These are phyloP conservation scores for Lodderomyces oxycetoniae DNA, from an alignment of 1,139 yeast genomes.

Conservation along the genomic window DNA sequence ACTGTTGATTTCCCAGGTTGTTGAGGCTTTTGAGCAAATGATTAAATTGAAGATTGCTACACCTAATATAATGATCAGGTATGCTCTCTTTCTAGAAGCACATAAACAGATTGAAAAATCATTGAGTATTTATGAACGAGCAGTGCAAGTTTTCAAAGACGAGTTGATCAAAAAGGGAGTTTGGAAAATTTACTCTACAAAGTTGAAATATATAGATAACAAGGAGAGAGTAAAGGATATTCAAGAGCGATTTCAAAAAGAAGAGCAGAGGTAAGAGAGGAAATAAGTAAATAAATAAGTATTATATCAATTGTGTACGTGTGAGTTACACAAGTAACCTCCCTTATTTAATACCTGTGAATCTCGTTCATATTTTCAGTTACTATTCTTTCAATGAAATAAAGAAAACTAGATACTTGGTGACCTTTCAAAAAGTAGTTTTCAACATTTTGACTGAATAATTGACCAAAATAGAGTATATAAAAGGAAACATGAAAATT, in stretches of 20 bases:
- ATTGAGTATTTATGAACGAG: constrained; percentile 64
- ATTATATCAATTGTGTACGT: too few relatives aligned
- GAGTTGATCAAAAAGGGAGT: constrained; percentile 60
- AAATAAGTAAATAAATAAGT: background rate
- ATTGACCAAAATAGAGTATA: too few relatives aligned
- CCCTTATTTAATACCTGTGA: too few relatives aligned
- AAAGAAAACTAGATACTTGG: too few relatives aligned
- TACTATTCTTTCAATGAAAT: too few relatives aligned
- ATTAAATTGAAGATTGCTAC: constrained; percentile 66
- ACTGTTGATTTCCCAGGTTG: constrained; percentile 18
- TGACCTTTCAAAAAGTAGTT: too few relatives aligned
- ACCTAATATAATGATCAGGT: constrained; percentile 60
- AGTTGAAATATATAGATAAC: constrained; percentile 29
- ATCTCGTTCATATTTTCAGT: too few relatives aligned
- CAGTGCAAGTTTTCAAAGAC: constrained; percentile 54
- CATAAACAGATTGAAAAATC: constrained; percentile 46
- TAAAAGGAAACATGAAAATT: too few relatives aligned
- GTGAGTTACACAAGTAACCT: too few relatives aligned
- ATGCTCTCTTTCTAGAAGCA: constrained; percentile 58
- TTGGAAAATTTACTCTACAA: constrained; percentile 65
- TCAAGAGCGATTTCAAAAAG: constrained; percentile 2
- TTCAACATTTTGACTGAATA: too few relatives aligned
- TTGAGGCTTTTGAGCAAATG: constrained; percentile 52
- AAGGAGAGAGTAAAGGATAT: constrained; percentile 65
- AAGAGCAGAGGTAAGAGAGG: constrained; percentile 1